Conservation (phyloP, 1,284 basidiomycete genomes). For the Phylloporus sp. region DNA sequence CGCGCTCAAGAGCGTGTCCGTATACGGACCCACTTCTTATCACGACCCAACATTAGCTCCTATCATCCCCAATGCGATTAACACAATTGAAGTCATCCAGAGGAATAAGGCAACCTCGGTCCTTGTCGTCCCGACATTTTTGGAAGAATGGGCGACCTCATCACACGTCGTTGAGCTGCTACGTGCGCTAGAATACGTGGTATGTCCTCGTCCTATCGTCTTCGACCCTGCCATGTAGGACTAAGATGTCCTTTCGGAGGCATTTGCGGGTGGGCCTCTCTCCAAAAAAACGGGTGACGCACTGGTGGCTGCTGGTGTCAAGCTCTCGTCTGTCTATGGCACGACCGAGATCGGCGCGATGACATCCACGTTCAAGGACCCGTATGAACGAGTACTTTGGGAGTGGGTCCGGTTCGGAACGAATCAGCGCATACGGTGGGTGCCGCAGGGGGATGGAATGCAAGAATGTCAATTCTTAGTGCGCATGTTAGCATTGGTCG, state of each 20-base stretch:
- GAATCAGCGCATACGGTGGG: conserved; percentile 27
- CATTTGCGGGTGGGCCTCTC: conserved; percentile 25
- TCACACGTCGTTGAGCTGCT: conserved; percentile 13
- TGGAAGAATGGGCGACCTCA: conserved; percentile 23
- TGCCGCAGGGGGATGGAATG: conserved; percentile 21
- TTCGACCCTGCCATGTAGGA: background rate
- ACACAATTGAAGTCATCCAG: conserved; percentile 18
- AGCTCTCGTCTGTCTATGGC: conserved; percentile 25
- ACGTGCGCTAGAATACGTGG: conserved; percentile 20
- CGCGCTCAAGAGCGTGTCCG: conserved; percentile 15
- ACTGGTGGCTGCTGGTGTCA: conserved; percentile 25
- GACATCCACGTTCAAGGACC: conserved; percentile 3
- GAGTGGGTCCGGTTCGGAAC: conserved; percentile 29
- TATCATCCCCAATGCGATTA: conserved; percentile 24
- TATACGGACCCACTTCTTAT: conserved; percentile 24
- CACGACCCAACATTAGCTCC: conserved; percentile 14
- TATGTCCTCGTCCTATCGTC: background rate
- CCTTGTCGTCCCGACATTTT: conserved; percentile 23
- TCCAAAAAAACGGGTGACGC: conserved; percentile 25
- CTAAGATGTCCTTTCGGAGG: conserved; percentile 3
- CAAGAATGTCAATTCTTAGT: conserved; percentile 33
- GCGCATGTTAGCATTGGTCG: background rate
- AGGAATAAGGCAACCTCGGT: conserved; percentile 14
- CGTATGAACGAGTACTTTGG: conserved; percentile 24
- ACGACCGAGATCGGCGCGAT: conserved; percentile 8